Base-by-base conservation (phyloP, 2,329 filamentous ascomycete species). In the Alternaria solani region DNA sequence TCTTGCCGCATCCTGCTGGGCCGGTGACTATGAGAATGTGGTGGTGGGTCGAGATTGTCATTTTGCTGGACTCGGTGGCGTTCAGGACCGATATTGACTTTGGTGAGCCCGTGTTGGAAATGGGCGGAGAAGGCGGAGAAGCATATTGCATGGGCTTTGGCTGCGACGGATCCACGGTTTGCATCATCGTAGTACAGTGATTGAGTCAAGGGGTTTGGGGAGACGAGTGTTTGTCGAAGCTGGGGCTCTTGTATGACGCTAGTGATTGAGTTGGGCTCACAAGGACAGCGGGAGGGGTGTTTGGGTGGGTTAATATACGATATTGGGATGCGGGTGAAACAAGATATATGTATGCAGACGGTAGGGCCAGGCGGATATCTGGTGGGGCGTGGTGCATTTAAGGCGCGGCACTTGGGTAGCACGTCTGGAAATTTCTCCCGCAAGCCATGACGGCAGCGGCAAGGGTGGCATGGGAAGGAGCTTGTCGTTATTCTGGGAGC, bases 1-100 rank as follows among this genome's bases (percentile, higher is more conserved):
- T 85, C 77, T 86, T 86, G 28, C 84, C 84, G 63, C 83, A 84
- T 36, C 84, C 84, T 52, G 83, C 83, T 20, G 83, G 83, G 6
- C 84, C 84, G 20, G 82, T 84, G 28, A 86, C 80, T 64, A 85
- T 80, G 73, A 82, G 82, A 57, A 84, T 83, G 73, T 84, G 81
- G 64, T 82, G 79, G 59, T 81, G 78, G 62, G 71, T 71, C 7
- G 75, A 68, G 18, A 74, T 70, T n/a, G 64, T 43, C 74, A 78
- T 76, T 42, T 58, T 49, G 25, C 60, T 32, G 5, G 71, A 43
- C 30, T 65, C 66, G 20, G 62, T 39, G 11, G 65, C 55, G 46
- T 63, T 61, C 18, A 65, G 55, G 26, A 66, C 60, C 30, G 67
- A 55, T 3, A 69, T 61, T 6, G 66, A 68, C 38, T 65, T 62